Percentiles rank a stretch among this genome's conserved stretches.
These are phyloP conservation scores for Gyromitra esculenta DNA, from an alignment of 2,329 filamentous ascomycete genomes.

Conservation along the genomic window DNA sequence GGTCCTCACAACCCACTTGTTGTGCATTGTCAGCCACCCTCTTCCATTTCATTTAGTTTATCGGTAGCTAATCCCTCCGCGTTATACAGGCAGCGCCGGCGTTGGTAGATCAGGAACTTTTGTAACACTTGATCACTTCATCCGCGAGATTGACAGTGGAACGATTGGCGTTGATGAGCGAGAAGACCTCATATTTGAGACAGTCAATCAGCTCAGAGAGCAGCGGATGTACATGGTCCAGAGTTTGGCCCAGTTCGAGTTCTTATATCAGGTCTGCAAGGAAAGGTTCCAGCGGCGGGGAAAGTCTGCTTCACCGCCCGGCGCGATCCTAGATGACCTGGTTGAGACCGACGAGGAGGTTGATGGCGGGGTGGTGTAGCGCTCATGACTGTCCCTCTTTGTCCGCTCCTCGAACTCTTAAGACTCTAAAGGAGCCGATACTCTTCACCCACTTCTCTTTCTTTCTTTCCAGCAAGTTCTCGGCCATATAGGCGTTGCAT, in stretches of 20 bases:
- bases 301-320: slow-evolving; percentile 52
- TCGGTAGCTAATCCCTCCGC: slow-evolving; percentile 29
- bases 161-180: slow-evolving; percentile 66
- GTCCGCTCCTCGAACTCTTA: too few species aligned
- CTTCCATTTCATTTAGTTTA: neutral
- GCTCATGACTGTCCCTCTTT: slow-evolving; percentile 21
- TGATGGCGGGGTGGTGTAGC: slow-evolving; percentile 38
- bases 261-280: slow-evolving; percentile 85
- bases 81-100: slow-evolving; percentile 72
- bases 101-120: slow-evolving; percentile 95
- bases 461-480: slow-evolving; percentile 14
- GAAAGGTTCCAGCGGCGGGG: slow-evolving; percentile 66
- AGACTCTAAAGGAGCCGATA: slow-evolving; percentile 9
- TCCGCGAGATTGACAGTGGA: slow-evolving; percentile 81
- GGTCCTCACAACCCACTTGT: slow-evolving; percentile 76
- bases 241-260: slow-evolving; percentile 81
- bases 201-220: slow-evolving; percentile 81
- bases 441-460: slow-evolving; percentile 15
- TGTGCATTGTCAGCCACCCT: slow-evolving; percentile 68
- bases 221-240: slow-evolving; percentile 98
- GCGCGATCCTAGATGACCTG: slow-evolving; percentile 41
- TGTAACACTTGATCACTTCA: slow-evolving; percentile 91
- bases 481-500: slow-evolving; percentile 34
- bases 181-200: slow-evolving; percentile 77
- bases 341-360: slow-evolving; percentile 46